Base-by-base conservation (phyloP, 345 rosid genomes). In the Balakata baccata region DNA sequence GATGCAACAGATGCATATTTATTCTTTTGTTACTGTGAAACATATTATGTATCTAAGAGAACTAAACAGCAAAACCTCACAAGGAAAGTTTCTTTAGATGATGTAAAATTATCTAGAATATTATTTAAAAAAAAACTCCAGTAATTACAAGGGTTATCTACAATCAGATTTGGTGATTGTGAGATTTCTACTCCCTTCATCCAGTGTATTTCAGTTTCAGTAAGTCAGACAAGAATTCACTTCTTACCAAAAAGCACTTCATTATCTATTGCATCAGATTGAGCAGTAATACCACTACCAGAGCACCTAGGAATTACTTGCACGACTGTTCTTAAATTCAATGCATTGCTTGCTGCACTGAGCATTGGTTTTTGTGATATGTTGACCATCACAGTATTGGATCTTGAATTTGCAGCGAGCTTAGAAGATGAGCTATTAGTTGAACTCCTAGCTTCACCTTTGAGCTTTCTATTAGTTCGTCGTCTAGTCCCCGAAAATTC, bases 401-500 rank as follows among this genome's bases (percentile, higher is more conserved):
- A n/a, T 79, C 74, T 79, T 57, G 69, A 61, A 64, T 64, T 81
- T 64, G 76, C 38, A 4, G 56, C 50, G 18, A 52, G 80, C 80
- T 85, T 83, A 17, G 52, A 72, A 45, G 54, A 64, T 68, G 82
- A 71, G 74, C 70, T 76, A 60, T 64, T 25, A 39, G 63, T 66
- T 37, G 77, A 78, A 68, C 59, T 65, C 47, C 59, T 72, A 57
- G 66, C 78, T 66, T 79, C 86, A 69, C 47, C 51, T 37, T 52
- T 79, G 25, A 64, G 62, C 78, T 80, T 84, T 69, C 81, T 80
- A 61, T 75, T 25, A 58, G 70, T 74, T 78, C 84, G 79, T 75
- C 86, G 53, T 74, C 85, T 86, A 7, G 85, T 78, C 59, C 81
- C 85, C 0, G 77, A 81, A 75, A 82, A 84, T 74, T 83, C 85